A percentile compares a stretch with the other conserved stretches of the same genome.
Conservation (phyloP, 164 flowering plant species). For the Chloranthus sessilifolius region DNA sequence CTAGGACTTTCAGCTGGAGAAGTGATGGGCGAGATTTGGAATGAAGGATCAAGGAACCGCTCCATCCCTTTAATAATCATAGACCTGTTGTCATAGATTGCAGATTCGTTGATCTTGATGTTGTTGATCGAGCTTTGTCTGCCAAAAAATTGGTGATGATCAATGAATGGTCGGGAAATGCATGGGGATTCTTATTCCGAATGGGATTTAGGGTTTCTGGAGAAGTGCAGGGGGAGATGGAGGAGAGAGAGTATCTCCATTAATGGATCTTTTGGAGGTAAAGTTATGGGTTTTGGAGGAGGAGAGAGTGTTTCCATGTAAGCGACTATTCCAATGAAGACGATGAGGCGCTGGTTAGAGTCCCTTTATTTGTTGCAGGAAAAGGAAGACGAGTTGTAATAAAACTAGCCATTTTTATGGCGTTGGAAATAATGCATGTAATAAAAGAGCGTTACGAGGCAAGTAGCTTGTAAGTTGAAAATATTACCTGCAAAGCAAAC, state of each 20-base stretch:
- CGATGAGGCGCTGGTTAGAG: too few relatives aligned
- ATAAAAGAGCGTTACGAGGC: too few relatives aligned
- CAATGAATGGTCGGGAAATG: conserved; percentile 24
- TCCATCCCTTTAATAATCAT: conserved; percentile 35
- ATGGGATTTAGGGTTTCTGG: conserved; percentile 30
- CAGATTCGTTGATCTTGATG: conserved; percentile 24
- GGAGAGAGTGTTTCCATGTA: too few relatives aligned
- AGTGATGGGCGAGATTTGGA: conserved; percentile 5
- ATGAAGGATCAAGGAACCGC: conserved; percentile 34
- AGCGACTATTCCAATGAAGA: too few relatives aligned
- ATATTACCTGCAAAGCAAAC: too few relatives aligned
- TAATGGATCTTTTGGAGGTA: conserved; percentile 6
- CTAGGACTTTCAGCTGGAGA: conserved; percentile 7
- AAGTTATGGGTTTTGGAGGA: too few relatives aligned
- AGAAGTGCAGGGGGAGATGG: conserved; percentile 13
- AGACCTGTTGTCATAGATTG: conserved; percentile 34
- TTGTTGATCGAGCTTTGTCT: conserved; percentile 27
- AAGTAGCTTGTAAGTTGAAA: too few relatives aligned
- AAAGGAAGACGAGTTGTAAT: too few relatives aligned
- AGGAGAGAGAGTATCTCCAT: conserved; percentile 14
- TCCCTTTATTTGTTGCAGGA: too few relatives aligned
- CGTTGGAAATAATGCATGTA: too few relatives aligned
- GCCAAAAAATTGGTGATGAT: conserved; percentile 25
- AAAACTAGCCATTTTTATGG: too few relatives aligned
- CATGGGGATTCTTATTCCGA: conserved; percentile 42